Conservation (phyloP, 169 alveolate species). For the Babesia bigemina region DNA sequence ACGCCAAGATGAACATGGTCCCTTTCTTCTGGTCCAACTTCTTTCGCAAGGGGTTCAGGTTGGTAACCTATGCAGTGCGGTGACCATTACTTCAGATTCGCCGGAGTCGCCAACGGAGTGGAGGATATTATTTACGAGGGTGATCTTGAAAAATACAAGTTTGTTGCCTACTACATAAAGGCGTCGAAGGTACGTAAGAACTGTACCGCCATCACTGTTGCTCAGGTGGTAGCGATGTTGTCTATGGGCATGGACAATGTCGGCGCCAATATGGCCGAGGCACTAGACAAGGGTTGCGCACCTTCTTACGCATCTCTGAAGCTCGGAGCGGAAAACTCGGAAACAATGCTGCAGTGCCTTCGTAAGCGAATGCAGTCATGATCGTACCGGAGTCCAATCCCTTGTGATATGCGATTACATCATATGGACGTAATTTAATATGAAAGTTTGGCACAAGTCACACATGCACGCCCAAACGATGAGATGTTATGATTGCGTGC, state of each 20-base stretch:
- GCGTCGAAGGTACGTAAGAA: constrained; percentile 58
- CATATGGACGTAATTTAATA: too few relatives aligned
- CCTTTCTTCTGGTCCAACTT: constrained; percentile 81
- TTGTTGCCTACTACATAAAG: constrained; percentile 75
- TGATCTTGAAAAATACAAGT: constrained; percentile 70
- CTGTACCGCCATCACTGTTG: neutral
- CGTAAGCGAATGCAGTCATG: constrained; percentile 21
- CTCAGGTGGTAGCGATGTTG: constrained; percentile 60
- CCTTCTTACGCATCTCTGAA: constrained; percentile 62
- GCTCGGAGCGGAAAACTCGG: constrained; percentile 67
- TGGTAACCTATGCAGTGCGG: neutral
- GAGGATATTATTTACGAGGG: constrained; percentile 78
- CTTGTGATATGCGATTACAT: neutral
- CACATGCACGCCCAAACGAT: too few relatives aligned
- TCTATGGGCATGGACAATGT: constrained; percentile 67
- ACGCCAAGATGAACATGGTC: constrained; percentile 61
- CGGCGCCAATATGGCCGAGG: constrained; percentile 62
- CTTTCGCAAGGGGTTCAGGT: constrained; percentile 77
- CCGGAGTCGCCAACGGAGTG: constrained; percentile 69
- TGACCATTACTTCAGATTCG: constrained; percentile 30
- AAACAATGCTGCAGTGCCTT: constrained; percentile 57
- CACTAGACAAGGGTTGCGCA: constrained; percentile 54
- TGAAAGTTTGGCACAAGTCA: too few relatives aligned
- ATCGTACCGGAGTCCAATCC: neutral
- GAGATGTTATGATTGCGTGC: too few relatives aligned